Evolutionary conservation across 1,139 yeast species (phyloP).

Genomic region (Citeromyces siamensis): DNA sequence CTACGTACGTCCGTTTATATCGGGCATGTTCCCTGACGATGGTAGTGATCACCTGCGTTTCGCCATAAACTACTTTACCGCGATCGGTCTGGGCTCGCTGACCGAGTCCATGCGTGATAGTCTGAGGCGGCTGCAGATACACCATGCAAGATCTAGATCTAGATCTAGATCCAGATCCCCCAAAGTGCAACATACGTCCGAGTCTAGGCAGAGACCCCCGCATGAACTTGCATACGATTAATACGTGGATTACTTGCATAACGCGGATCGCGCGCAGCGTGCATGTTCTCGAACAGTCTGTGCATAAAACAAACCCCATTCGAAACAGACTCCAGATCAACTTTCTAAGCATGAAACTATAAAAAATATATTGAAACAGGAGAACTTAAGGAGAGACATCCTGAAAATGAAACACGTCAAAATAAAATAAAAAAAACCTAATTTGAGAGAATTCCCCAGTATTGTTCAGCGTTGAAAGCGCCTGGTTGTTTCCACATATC

Average conservation of each 20-base stretch:
- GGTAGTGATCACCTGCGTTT: conserved; percentile 54
- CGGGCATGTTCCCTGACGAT: conserved; percentile 35
- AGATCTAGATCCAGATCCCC: background rate
- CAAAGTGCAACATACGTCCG: no score
- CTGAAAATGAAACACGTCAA: conserved; percentile 1
- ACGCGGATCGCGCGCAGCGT: no score
- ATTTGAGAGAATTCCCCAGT: conserved; percentile 45
- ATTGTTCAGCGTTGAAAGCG: conserved; percentile 51
- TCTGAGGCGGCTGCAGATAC: background rate
- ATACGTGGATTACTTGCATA: no score
- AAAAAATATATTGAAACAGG: no score
- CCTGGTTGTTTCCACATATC: conserved; percentile 75
- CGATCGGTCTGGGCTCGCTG: conserved; percentile 75
- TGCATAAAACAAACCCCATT: no score
- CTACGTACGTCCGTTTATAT: conserved; percentile 31
- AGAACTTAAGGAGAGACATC: conserved; percentile 3
- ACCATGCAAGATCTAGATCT: conserved; percentile 1
- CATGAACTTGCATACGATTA: no score
- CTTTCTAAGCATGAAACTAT: no score
- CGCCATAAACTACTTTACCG: conserved; percentile 85
- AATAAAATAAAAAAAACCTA: conserved; percentile 2
- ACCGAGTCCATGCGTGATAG: conserved; percentile 68
- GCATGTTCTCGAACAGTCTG: no score
- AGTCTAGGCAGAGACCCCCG: no score
- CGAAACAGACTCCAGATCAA: no score